Conservation (phyloP, 768 basidiomycete species). For the Nidula microcarpa region DNA sequence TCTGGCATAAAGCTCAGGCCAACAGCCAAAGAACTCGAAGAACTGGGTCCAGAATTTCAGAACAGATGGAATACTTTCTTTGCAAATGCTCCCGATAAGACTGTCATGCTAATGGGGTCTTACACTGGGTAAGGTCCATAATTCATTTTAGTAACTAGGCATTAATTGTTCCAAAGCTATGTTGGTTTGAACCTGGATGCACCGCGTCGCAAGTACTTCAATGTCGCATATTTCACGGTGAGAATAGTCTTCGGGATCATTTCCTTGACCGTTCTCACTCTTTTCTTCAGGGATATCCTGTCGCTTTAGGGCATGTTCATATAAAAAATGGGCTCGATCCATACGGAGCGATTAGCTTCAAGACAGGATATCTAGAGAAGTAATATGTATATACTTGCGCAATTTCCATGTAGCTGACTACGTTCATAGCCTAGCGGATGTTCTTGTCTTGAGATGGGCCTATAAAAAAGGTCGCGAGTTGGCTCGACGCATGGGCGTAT, state of each 20-base stretch:
- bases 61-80: constrained; percentile 49
- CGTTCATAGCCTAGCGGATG: constrained; percentile 34
- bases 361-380: constrained; percentile 29
- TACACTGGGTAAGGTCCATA: constrained; percentile 31
- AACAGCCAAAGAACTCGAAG: constrained; percentile 40
- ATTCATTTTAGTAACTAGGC: background rate
- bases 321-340: constrained; percentile 38
- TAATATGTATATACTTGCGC: no score
- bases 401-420: background rate
- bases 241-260: no score
- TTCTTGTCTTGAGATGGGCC: constrained; percentile 42
- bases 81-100: constrained; percentile 49
- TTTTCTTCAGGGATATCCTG: constrained; percentile 39
- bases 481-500: constrained; percentile 46
- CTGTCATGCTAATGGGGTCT: constrained; percentile 40
- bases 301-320: constrained; percentile 44
- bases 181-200: constrained; percentile 1
- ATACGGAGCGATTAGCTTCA: constrained; percentile 24
- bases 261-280: no score
- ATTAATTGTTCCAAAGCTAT: constrained; percentile 11
- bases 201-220: constrained; percentile 17
- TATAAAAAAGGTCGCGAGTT: constrained; percentile 58
- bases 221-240: constrained; percentile 13
- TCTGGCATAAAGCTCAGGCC: constrained; percentile 58
- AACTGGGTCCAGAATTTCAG: constrained; percentile 47